Percentiles rank a stretch among this genome's conserved stretches.
phyloP scores from a whole-genome alignment of 192 early-diverging fungal genomes.

The Mortierella claussenii region DNA sequence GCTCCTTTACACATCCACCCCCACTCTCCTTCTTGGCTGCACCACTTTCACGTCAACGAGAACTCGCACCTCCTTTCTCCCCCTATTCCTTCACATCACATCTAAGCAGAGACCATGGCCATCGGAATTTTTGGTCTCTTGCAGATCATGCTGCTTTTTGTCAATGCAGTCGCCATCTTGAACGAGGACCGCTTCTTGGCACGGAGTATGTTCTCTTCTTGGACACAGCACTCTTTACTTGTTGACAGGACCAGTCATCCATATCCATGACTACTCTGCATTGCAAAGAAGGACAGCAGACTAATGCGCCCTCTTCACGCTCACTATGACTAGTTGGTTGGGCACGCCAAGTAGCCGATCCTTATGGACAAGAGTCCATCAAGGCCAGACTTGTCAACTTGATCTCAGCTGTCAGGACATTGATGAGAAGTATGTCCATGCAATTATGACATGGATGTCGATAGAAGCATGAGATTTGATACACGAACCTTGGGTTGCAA shows the following conservation, averaged over 20 bases:
- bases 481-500: not conserved
- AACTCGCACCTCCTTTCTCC: no score
- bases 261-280: no score
- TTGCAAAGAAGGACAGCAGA: no score
- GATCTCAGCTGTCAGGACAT: slow-evolving; percentile 89
- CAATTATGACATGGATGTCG: no score
- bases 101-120: slow-evolving; percentile 45
- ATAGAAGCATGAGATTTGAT: no score
- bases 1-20: no score
- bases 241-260: no score
- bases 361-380: slow-evolving; percentile 70
- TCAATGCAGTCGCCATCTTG: slow-evolving; percentile 90
- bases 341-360: slow-evolving; percentile 54
- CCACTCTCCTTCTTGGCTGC: no score
- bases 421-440: slow-evolving; percentile 85
- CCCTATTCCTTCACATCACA: not conserved
- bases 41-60: no score
- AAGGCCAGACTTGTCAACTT: slow-evolving; percentile 87
- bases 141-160: slow-evolving; percentile 80
- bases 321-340: slow-evolving; percentile 69
- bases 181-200: slow-evolving; percentile 94
- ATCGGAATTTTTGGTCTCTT: slow-evolving; percentile 82
- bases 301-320: not conserved
- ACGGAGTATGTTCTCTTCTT: slow-evolving; percentile 71
- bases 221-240: no score